These are phyloP conservation scores for Kuraishia borneana DNA, from an alignment of 805 yeast species.

Conservation along the genomic window DNA sequence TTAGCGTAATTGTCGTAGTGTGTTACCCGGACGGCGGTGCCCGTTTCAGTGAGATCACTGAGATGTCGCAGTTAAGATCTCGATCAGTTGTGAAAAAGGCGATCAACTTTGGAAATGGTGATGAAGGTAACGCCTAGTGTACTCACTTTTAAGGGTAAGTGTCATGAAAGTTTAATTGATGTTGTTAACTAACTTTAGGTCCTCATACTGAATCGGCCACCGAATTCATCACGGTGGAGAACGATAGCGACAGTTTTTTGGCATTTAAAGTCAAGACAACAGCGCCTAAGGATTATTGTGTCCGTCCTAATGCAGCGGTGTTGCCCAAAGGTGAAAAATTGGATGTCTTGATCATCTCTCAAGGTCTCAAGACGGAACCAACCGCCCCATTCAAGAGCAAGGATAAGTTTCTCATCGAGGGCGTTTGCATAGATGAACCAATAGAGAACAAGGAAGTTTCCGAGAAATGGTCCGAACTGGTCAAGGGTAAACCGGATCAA, in stretches of 20 bases:
- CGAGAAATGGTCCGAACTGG: slow-evolving; percentile 62
- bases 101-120: slow-evolving; percentile 8
- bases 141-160: slow-evolving; percentile 74
- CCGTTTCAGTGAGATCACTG: no score
- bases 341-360: slow-evolving; percentile 73
- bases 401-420: slow-evolving; percentile 86
- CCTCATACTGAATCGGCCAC: slow-evolving; percentile 69
- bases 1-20: no score
- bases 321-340: slow-evolving; percentile 48
- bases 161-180: slow-evolving; percentile 1
- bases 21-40: no score
- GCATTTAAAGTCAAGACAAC: slow-evolving; percentile 98
- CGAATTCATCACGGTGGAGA: slow-evolving; percentile 43
- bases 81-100: background rate
- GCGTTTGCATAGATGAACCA: slow-evolving; percentile 62
- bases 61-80: background rate
- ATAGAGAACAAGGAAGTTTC: slow-evolving; percentile 46
- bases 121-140: slow-evolving; percentile 67
- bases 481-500: slow-evolving; percentile 15
- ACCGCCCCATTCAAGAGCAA: slow-evolving; percentile 65
- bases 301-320: slow-evolving; percentile 4
- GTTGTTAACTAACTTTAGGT: slow-evolving; percentile 29
- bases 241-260: slow-evolving; percentile 45
- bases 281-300: slow-evolving; percentile 63
- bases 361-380: slow-evolving; percentile 74